Conservation (phyloP, 2,329 filamentous ascomycete genomes). For the Aspergillus eucalypticola region DNA sequence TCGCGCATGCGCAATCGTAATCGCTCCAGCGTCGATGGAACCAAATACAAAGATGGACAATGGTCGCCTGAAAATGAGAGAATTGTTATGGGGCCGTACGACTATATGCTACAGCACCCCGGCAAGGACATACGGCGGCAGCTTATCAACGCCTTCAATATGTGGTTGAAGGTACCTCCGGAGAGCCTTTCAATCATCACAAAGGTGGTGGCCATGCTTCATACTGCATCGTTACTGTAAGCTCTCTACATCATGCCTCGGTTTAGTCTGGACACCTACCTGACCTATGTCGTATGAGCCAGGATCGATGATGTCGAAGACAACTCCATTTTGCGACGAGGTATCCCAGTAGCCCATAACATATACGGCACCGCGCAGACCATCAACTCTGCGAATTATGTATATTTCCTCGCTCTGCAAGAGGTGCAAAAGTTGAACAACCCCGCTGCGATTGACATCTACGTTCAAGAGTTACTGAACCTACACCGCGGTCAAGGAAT, state of each 20-base stretch:
- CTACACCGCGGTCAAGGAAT: slow-evolving; percentile 51
- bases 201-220: slow-evolving; percentile 48
- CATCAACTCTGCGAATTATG: slow-evolving; percentile 55
- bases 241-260: slow-evolving; percentile 11
- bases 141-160: slow-evolving; percentile 48
- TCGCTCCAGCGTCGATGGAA: slow-evolving; percentile 41
- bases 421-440: slow-evolving; percentile 45
- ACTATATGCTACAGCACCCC: slow-evolving; percentile 47
- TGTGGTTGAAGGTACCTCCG: slow-evolving; percentile 46
- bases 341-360: slow-evolving; percentile 50
- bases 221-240: slow-evolving; percentile 48
- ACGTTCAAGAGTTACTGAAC: slow-evolving; percentile 48
- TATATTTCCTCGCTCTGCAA: slow-evolving; percentile 49
- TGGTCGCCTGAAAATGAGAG: slow-evolving; percentile 44
- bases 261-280: neutral
- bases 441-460: slow-evolving; percentile 45
- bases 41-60: slow-evolving; percentile 40
- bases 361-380: slow-evolving; percentile 54
- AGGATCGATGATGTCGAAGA: slow-evolving; percentile 55
- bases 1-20: slow-evolving; percentile 35
- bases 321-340: slow-evolving; percentile 49
- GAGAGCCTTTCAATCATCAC: slow-evolving; percentile 45
- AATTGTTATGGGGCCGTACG: slow-evolving; percentile 47
- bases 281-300: neutral
- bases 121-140: slow-evolving; percentile 49